Evolutionary conservation across 2,329 filamentous ascomycete species (phyloP).

Genomic region (Leptographium lundbergii): DNA sequence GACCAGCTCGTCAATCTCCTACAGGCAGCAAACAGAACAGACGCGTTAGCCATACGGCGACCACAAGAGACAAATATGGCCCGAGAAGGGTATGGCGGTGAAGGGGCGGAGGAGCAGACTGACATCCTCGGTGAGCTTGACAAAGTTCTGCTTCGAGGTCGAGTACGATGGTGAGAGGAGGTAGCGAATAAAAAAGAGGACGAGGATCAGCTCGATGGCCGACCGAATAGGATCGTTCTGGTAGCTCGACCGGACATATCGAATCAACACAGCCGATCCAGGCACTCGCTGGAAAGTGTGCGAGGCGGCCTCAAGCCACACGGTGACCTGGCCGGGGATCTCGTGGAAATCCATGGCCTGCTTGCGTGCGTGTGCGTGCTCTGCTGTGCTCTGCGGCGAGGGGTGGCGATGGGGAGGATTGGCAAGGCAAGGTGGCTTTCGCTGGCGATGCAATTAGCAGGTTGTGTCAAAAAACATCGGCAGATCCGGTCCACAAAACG

Average conservation of each 20-base stretch:
- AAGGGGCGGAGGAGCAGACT: constrained; percentile 4
- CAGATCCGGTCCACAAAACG: background rate
- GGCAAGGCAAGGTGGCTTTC: background rate
- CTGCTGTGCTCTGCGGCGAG: background rate
- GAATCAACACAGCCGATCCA: constrained; percentile 83
- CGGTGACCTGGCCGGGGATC: constrained; percentile 39
- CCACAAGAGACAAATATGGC: constrained; percentile 19
- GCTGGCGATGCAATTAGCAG: background rate
- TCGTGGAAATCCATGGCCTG: constrained; percentile 49
- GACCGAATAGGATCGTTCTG: constrained; percentile 93
- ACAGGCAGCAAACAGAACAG: background rate
- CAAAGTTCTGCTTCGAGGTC: constrained; percentile 78
- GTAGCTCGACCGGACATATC: constrained; percentile 94
- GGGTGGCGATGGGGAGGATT: background rate
- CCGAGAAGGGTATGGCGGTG: background rate
- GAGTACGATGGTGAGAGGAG: constrained; percentile 85
- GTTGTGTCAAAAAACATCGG: background rate
- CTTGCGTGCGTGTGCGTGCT: background rate
- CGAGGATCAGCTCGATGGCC: constrained; percentile 82
- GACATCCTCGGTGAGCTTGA: constrained; percentile 72
- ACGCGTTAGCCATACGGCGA: background rate
- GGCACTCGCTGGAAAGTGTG: constrained; percentile 78
- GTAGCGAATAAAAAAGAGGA: constrained; percentile 92
- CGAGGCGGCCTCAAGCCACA: constrained; percentile 38
- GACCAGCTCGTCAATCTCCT: constrained; percentile 90